phyloP scores from a whole-genome alignment of 768 basidiomycete species.

The Phallus indusiatus region DNA sequence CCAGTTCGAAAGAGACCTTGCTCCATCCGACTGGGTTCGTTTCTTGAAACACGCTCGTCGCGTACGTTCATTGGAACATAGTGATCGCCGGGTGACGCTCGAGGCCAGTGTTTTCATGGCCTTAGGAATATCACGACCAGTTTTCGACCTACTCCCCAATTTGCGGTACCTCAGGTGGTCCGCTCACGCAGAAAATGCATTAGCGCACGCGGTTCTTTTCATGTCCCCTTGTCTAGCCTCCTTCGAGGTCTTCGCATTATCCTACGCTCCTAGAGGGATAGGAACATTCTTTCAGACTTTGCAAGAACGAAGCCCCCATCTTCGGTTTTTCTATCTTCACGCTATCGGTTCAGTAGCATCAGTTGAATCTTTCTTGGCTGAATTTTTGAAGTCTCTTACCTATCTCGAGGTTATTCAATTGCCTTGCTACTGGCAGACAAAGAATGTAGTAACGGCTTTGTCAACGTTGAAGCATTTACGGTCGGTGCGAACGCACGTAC shows the following conservation, averaged over 20 bases:
- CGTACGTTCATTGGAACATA: slow-evolving; percentile 25
- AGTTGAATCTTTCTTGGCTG: slow-evolving; percentile 3
- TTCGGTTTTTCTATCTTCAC: slow-evolving; percentile 8
- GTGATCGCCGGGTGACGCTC: slow-evolving; percentile 7
- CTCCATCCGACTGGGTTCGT: slow-evolving; percentile 43
- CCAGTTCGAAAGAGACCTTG: slow-evolving; percentile 31
- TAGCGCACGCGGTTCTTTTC: slow-evolving; percentile 7
- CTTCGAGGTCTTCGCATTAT: slow-evolving; percentile 8
- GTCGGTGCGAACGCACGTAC: slow-evolving; percentile 8
- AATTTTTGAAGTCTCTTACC: slow-evolving; percentile 4
- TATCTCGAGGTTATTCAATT: slow-evolving; percentile 9
- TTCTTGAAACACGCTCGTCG: slow-evolving; percentile 45
- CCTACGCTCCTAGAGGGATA: slow-evolving; percentile 2
- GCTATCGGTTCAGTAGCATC: not conserved
- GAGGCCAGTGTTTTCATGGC: slow-evolving; percentile 6
- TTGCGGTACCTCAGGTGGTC: slow-evolving; percentile 7
- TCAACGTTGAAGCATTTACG: slow-evolving; percentile 5
- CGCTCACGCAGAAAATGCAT: slow-evolving; percentile 7
- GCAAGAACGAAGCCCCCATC: slow-evolving; percentile 7
- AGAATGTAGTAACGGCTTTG: slow-evolving; percentile 3
- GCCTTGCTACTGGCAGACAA: slow-evolving; percentile 10
- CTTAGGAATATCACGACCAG: slow-evolving; percentile 6
- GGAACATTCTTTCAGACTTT: slow-evolving; percentile 8
- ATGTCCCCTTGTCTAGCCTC: slow-evolving; percentile 6
- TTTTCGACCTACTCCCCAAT: slow-evolving; percentile 8